These are phyloP conservation scores for Aspergillus sp. DNA, from an alignment of 2,329 filamentous ascomycete genomes.

Conservation along the genomic window DNA sequence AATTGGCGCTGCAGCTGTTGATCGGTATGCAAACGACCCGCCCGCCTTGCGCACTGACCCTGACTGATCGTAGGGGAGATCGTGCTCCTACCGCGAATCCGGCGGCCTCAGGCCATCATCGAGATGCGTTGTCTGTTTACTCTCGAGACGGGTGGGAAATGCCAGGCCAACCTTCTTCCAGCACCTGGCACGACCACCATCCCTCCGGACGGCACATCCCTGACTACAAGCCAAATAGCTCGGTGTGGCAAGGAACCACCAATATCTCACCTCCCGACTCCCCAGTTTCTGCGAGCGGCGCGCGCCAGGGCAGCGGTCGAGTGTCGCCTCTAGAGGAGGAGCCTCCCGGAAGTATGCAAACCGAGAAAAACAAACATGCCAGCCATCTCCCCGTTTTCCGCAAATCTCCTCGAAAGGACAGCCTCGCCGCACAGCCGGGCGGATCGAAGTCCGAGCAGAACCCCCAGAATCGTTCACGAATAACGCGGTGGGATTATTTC, in stretches of 20 bases:
- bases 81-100: neutral
- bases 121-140: neutral
- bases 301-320: constrained; percentile 15
- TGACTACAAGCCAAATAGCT: neutral
- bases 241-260: constrained; percentile 7
- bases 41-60: constrained; percentile 13
- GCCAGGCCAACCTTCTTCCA: neutral
- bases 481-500: constrained; percentile 52
- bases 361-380: constrained; percentile 12
- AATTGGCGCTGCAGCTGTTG: constrained; percentile 15
- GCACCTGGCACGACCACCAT: neutral
- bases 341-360: constrained; percentile 9
- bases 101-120: no score
- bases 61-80: neutral
- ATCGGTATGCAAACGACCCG: constrained; percentile 21
- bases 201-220: neutral
- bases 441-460: constrained; percentile 7
- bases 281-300: constrained; percentile 19
- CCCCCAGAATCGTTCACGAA: constrained; percentile 8
- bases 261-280: constrained; percentile 41
- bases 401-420: constrained; percentile 8
- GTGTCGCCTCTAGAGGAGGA: constrained; percentile 35
- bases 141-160: neutral
- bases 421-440: constrained; percentile 5
- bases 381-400: constrained; percentile 22